phyloP scores from a whole-genome alignment of 169 alveolate genomes.

The Babesia sp. region DNA sequence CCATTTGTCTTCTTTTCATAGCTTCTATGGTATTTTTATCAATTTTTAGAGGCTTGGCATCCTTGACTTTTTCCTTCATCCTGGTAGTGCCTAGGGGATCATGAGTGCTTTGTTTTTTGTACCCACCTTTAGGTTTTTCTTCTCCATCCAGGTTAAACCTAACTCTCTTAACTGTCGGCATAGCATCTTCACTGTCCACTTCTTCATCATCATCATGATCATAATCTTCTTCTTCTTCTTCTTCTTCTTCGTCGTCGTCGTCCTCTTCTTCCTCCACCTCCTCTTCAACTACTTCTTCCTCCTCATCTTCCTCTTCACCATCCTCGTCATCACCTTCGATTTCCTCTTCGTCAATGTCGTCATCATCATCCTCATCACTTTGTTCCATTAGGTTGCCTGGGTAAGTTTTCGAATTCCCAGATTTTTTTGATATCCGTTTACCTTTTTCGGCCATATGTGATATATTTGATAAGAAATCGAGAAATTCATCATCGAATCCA shows the following conservation, averaged over 20 bases:
- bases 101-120: background rate
- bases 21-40: background rate
- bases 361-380: background rate
- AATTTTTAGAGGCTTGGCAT: background rate
- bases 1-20: slow-evolving; percentile 37
- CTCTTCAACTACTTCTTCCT: background rate
- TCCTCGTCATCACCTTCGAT: too few species aligned
- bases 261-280: background rate
- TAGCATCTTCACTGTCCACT: background rate
- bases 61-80: background rate
- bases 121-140: slow-evolving; percentile 1
- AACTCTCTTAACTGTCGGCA: too few species aligned
- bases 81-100: background rate
- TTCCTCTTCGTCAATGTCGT: slow-evolving; percentile 7
- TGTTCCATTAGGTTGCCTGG: background rate
- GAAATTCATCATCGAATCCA: slow-evolving; percentile 63
- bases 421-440: background rate
- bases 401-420: background rate
- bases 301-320: background rate
- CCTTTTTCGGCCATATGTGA: background rate
- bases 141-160: slow-evolving; percentile 7
- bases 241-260: background rate
- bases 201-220: slow-evolving; percentile 23
- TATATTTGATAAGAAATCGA: slow-evolving; percentile 47
- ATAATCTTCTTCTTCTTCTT: background rate